Base-by-base conservation (phyloP, 2,329 filamentous ascomycete genomes). In the Nemania diffusa region DNA sequence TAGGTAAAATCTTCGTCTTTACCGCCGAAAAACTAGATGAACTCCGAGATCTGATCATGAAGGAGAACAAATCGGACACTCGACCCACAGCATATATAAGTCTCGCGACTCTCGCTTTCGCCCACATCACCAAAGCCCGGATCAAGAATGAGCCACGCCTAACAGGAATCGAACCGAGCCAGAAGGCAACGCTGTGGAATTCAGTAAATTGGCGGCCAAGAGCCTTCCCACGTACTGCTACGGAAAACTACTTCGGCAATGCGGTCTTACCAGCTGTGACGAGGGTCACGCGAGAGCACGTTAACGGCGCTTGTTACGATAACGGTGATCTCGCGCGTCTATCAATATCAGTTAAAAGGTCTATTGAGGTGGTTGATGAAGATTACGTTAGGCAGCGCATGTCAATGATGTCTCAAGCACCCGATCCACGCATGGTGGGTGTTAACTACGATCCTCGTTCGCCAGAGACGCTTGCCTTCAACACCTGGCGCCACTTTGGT, bases 401-500 rank as follows among this genome's bases (percentile, higher is more conserved):
- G 5, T 77, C 77, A 24, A 76, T 82, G 72, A 78, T 82, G 57
- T 74, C 73, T 46, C 75, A 76, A 13, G 74, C 76, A 1, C 72
- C 78, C 9, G 81, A 84, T 70, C 81, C 81, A 46, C 80, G 81
- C 8, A 72, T 74, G 40, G 70, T 83, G 37, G 81, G 81, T 15
- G 75, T 83, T 24, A 76, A 78, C 20, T 78, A 81, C 62, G 80
- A 82, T 64, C 80, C 81, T 26, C 75, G 80, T n/a, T 76, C 79
- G 52, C 78, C 80, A 2, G 75, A 78, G 57, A 75, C 78, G 46
- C 75, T 84, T 44, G 78, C 78, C 11, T 81, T 84, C 75, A 84
- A 84, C 68, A 83, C 81, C 4, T 84, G 82, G 82, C 75, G 80
- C 7, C 77, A 79, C 63, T 80, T 84, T 68, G 82, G 82, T 1